Conservation (phyloP, 805 yeast genomes). For the Ogataea henricii region DNA sequence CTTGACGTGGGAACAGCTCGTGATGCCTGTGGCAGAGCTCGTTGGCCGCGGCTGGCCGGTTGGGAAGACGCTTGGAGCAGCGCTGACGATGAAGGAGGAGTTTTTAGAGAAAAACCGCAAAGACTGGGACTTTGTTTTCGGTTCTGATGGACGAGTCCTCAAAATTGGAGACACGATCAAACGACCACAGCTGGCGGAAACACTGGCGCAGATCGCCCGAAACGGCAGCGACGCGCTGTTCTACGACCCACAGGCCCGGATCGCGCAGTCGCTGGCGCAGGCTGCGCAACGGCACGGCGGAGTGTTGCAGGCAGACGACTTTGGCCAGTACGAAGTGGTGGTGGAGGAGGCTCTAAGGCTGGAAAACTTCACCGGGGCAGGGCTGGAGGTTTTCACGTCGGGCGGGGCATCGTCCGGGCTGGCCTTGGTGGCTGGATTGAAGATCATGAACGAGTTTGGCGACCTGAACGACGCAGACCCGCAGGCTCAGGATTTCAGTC, state of each 20-base stretch:
- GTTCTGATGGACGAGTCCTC: conserved; percentile 35
- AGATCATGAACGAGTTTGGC: conserved; percentile 52
- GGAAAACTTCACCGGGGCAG: conserved; percentile 30
- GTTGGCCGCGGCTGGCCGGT: conserved; percentile 67
- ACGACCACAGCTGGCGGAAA: conserved; percentile 64
- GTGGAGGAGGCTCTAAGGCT: conserved; percentile 48
- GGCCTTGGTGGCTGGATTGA: conserved; percentile 74
- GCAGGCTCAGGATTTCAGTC: conserved; percentile 42
- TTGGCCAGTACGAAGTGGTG: conserved; percentile 57
- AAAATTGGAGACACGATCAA: conserved; percentile 59
- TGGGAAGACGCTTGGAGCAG: conserved; percentile 43
- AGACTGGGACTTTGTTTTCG: conserved; percentile 60
- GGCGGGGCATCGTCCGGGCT: conserved; percentile 84
- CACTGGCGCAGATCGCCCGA: conserved; percentile 67
- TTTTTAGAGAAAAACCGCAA: conserved; percentile 35
- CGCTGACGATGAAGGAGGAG: conserved; percentile 42
- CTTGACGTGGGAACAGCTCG: conserved; percentile 68
- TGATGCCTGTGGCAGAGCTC: conserved; percentile 72
- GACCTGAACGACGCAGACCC: conserved; percentile 32
- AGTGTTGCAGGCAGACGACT: conserved; percentile 63
- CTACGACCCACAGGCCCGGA: conserved; percentile 79
- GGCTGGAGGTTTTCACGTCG: conserved; percentile 49
- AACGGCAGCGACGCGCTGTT: conserved; percentile 78
- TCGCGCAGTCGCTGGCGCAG: conserved; percentile 60
- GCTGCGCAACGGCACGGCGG: conserved; percentile 64